Percentiles rank a stretch among this genome's conserved stretches.
Evolutionary conservation across 495 filamentous ascomycete genomes (phyloP).

Genomic region (Staphylotrichum longicolle): DNA sequence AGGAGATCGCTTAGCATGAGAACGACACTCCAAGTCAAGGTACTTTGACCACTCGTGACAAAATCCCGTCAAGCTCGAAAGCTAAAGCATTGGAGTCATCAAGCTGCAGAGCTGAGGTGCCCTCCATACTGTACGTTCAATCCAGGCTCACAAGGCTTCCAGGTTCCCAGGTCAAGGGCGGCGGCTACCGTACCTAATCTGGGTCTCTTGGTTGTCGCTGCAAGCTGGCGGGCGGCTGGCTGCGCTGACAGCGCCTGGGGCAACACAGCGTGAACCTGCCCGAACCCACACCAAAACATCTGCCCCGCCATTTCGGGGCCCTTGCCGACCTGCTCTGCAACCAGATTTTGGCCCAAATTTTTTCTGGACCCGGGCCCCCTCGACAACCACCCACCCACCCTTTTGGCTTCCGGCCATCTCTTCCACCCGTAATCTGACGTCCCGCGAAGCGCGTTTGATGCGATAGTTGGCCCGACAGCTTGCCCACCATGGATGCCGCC

Average conservation of each 20-base stretch:
- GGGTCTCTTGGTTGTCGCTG: background rate
- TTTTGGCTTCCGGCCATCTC: constrained; percentile 25
- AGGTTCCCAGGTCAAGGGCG: background rate
- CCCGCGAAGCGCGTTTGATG: constrained; percentile 30
- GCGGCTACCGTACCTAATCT: background rate
- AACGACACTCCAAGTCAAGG: no score
- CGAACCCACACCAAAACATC: constrained; percentile 18
- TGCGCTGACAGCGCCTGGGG: constrained; percentile 16
- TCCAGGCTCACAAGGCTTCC: no score
- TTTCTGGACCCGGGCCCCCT: constrained; percentile 31
- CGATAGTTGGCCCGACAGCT: constrained; percentile 28
- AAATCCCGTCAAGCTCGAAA: no score
- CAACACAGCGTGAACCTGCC: constrained; percentile 23
- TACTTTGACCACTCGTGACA: no score
- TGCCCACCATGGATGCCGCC: constrained; percentile 74
- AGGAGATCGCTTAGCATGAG: no score
- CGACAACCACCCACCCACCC: constrained; percentile 25
- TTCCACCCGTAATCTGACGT: constrained; percentile 14
- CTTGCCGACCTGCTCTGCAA: constrained; percentile 18
- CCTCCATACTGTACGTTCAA: no score
- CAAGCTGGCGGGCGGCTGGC: constrained; percentile 10
- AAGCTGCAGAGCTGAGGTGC: no score
- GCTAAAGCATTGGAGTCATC: no score
- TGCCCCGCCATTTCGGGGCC: constrained; percentile 32
- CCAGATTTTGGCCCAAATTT: constrained; percentile 40